Base-by-base conservation (phyloP, 2,329 filamentous ascomycete genomes). In the Eutypella sp. region DNA sequence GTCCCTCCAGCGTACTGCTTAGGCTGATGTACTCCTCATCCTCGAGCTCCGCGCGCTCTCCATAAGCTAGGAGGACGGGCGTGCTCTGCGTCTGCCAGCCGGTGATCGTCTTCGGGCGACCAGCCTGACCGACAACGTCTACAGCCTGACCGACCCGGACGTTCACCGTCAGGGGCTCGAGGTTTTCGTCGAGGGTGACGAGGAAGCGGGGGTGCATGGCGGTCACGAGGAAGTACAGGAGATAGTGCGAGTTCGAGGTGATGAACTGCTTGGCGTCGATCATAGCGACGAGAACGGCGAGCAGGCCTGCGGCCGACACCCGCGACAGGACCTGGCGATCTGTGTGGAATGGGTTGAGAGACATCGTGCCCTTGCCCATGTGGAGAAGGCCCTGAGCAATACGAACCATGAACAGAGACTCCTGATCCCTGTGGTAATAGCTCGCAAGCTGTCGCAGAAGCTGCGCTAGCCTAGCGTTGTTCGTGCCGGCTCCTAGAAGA, bases 71-170 rank as follows among this genome's bases (percentile, higher is more conserved):
- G 48, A 99, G 75, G 40, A 99, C 93, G 1, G 93, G 93, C n/a
- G 93, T 99, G 73, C 89, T 96, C 75, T 99, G 93, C 55, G 93
- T 99, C 71, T 99, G 93, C 93, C 93, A 99, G 44, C 93, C 93
- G 9, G 93, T 99, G 60, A 99, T 99, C 2, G 93, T 99, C 84
- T 99, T 97, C 56, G 93, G 93, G 52, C 92, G 82, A 65, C 93
- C 93, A 11, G 95, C 93, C 68, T 97, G 93, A 42, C 93, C 95
- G 34, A 99, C 93, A 36, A 99, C 91, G 65, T 99, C 93, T 18
- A 99, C 95, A 15, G 95, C 93, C 71, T 99, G 95, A 67, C 93
- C 93, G 38, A 99, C 92, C 25, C 93, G 87, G 15, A 99, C 93
- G 59, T 96, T 97, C 62, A 97, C 91, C 44, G 89, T 92, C 51